Evolutionary conservation across 495 filamentous ascomycete genomes (phyloP).

Genomic region (Mytilinidion resinicola): DNA sequence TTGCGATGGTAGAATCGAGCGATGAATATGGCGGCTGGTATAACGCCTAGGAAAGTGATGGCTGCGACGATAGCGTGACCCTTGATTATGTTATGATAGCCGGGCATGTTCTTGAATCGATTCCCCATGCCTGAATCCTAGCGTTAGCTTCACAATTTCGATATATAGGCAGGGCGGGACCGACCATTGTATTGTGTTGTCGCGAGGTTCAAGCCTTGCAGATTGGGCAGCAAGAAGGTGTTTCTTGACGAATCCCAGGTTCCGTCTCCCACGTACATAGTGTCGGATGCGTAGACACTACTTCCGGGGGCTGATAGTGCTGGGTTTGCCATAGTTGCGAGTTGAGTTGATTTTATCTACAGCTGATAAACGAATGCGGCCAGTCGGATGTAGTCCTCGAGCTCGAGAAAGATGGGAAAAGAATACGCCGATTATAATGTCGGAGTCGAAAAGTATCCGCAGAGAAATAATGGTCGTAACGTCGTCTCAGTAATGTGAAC

Average conservation of each 20-base stretch:
- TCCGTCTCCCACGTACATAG: slow-evolving; percentile 80
- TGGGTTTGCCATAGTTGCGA: slow-evolving; percentile 17
- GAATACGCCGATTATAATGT: not conserved
- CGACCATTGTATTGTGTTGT: slow-evolving; percentile 95
- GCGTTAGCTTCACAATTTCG: slow-evolving; percentile 1
- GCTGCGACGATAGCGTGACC: slow-evolving; percentile 81
- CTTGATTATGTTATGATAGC: slow-evolving; percentile 73
- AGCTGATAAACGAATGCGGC: not conserved
- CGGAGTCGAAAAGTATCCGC: not conserved
- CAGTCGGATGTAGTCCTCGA: not conserved
- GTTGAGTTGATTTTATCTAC: not conserved
- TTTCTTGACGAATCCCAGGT: slow-evolving; percentile 83
- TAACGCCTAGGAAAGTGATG: slow-evolving; percentile 78
- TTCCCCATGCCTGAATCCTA: slow-evolving; percentile 73
- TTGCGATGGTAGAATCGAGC: slow-evolving; percentile 66
- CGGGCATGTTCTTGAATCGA: slow-evolving; percentile 64
- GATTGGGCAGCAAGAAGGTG: slow-evolving; percentile 80
- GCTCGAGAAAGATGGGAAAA: no score
- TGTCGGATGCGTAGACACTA: slow-evolving; percentile 76
- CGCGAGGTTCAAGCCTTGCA: slow-evolving; percentile 80
- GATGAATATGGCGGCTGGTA: slow-evolving; percentile 71
- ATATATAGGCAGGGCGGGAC: slow-evolving; percentile 14
- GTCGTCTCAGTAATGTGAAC: slow-evolving; percentile 18
- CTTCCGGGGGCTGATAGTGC: slow-evolving; percentile 67
- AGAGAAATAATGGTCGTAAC: slow-evolving; percentile 11